These are phyloP conservation scores for Pseudomicrostroma phylloplanum DNA, from an alignment of 1,284 basidiomycete genomes.

Conservation along the genomic window DNA sequence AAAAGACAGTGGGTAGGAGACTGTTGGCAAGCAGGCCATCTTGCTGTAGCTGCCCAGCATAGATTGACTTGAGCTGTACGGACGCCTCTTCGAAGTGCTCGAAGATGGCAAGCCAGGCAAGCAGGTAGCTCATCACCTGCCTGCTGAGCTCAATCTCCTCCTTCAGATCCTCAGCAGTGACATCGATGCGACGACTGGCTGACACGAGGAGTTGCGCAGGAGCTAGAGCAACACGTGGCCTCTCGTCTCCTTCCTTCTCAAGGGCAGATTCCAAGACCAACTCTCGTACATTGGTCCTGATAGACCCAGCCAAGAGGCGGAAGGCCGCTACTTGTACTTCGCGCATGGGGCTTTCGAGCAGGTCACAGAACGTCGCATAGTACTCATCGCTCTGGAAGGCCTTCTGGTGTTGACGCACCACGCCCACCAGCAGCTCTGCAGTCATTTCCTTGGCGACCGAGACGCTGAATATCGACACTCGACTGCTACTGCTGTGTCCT, in stretches of 20 bases:
- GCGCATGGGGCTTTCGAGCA: constrained; percentile 12
- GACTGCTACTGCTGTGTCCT: constrained; percentile 55
- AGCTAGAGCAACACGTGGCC: background rate
- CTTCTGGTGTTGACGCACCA: background rate
- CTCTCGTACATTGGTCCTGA: constrained; percentile 65
- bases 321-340: constrained; percentile 64
- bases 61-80: constrained; percentile 69
- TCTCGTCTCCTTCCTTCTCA: constrained; percentile 30
- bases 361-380: constrained; percentile 16
- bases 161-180: background rate
- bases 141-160: constrained; percentile 20
- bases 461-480: constrained; percentile 56
- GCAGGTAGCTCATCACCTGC: constrained; percentile 55
- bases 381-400: constrained; percentile 22
- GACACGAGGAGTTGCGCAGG: background rate
- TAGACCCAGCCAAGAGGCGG: constrained; percentile 61
- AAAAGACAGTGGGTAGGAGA: constrained; percentile 72
- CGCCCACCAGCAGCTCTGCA: constrained; percentile 48
- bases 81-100: constrained; percentile 83
- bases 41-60: constrained; percentile 76
- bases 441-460: constrained; percentile 54
- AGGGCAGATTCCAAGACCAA: constrained; percentile 79
- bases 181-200: background rate
- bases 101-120: constrained; percentile 83
- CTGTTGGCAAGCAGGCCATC: constrained; percentile 60